Evolutionary conservation across 1,284 basidiomycete species (phyloP).

Genomic region (Cryptococcus hybrid): DNA sequence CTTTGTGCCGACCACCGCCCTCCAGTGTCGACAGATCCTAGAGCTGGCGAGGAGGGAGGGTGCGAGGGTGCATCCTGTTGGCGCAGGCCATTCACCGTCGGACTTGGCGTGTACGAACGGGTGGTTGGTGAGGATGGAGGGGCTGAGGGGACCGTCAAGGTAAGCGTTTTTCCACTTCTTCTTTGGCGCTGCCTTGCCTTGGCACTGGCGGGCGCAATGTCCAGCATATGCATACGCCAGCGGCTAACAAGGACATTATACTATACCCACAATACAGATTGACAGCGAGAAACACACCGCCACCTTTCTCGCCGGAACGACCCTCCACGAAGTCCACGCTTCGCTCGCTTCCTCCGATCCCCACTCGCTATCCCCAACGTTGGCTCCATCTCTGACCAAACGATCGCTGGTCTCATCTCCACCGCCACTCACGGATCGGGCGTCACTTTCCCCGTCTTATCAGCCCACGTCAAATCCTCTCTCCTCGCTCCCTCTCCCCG

Average conservation of each 20-base stretch:
- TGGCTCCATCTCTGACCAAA: conserved; percentile 96
- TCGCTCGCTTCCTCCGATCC: conserved; percentile 61
- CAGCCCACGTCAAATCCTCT: conserved; percentile 74
- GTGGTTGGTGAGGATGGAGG: conserved; percentile 75
- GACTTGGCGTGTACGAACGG: conserved; percentile 85
- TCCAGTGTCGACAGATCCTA: conserved; percentile 73
- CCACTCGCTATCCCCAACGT: conserved; percentile 83
- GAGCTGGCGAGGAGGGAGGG: conserved; percentile 77
- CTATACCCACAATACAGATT: conserved; percentile 55
- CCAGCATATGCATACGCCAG: too few relatives aligned
- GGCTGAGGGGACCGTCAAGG: conserved; percentile 68
- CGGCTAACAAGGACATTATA: too few relatives aligned
- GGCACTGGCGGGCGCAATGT: too few relatives aligned
- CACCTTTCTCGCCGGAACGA: conserved; percentile 75
- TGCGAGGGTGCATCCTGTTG: conserved; percentile 74
- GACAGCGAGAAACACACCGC: conserved; percentile 61
- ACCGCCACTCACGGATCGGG: conserved; percentile 96
- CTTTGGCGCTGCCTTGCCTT: background rate
- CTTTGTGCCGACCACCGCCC: conserved; percentile 71
- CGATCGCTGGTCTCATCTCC: conserved; percentile 87
- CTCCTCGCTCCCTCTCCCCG: conserved; percentile 55
- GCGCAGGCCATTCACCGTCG: conserved; percentile 88
- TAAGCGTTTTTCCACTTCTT: conserved; percentile 50
- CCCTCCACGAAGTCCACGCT: conserved; percentile 66
- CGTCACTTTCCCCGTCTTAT: conserved; percentile 74